These are phyloP conservation scores for Diaporthe citrichinensis DNA, from an alignment of 2,329 filamentous ascomycete genomes.

Conservation along the genomic window DNA sequence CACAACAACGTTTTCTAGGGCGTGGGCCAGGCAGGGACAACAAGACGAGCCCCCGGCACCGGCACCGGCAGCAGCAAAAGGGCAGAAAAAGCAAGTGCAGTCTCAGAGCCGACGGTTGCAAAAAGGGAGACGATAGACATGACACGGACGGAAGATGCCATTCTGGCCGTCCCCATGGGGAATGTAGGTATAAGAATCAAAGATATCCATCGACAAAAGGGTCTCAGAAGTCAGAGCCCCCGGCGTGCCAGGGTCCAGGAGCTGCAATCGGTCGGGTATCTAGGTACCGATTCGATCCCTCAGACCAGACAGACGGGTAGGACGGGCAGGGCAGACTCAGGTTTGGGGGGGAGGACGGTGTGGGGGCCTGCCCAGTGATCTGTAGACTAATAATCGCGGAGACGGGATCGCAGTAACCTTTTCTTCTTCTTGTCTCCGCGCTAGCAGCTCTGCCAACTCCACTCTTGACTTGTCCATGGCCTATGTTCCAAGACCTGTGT, in stretches of 20 bases:
- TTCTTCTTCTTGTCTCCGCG: neutral
- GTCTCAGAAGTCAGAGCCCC: conserved; percentile 19
- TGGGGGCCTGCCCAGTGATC: conserved; percentile 22
- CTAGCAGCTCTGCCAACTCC: conserved; percentile 21
- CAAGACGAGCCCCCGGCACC: neutral
- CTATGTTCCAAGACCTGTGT: conserved; percentile 19
- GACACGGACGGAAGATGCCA: conserved; percentile 16
- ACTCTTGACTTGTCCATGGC: conserved; percentile 19
- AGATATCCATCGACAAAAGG: conserved; percentile 31
- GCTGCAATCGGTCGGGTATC: conserved; percentile 8
- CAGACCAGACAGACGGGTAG: neutral
- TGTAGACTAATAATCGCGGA: conserved; percentile 8
- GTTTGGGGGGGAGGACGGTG: neutral
- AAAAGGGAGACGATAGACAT: conserved; percentile 2
- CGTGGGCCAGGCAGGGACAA: neutral
- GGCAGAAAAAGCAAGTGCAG: neutral
- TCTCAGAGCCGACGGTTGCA: neutral
- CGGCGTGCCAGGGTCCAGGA: conserved; percentile 5
- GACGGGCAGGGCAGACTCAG: neutral
- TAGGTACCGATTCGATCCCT: neutral
- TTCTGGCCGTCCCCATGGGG: conserved; percentile 23
- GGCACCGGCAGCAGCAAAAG: neutral
- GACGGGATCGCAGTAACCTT: conserved; percentile 22
- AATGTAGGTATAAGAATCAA: conserved; percentile 15
- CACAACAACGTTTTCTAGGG: neutral